Base-by-base conservation (phyloP, 2,329 filamentous ascomycete genomes). In the Erysiphe pisi region DNA sequence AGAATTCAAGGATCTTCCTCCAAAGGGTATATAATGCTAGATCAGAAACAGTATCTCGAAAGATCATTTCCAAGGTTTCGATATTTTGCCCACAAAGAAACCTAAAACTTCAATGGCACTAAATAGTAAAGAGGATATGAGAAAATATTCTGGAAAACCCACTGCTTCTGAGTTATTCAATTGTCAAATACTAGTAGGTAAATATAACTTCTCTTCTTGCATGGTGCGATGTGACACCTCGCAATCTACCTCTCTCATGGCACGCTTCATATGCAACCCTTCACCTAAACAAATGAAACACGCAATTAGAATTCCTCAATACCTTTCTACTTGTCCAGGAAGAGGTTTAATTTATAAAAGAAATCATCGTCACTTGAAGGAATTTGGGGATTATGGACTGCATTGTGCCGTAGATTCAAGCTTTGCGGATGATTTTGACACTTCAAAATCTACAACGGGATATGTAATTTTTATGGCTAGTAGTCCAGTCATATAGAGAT, bases 31-130 rank as follows among this genome's bases (percentile, higher is more conserved):
- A 1, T 71, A 9, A 71, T 71, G 28, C 36, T 47, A 40, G 68
- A 45, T 71, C 68, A 71, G 43, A 31, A 71, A 25, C 68, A 71
- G 31, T 71, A 71, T 28, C 68, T 71, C 31, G 28, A 43, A 45
- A 71, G 25, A 71, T 71, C 68, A 6, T 45, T 47, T 31, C 22
- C 22, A 47, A 36, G 28, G 47, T n/a, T 71, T 22, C 25, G 56
- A 25, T 22, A 25, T 58, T 22, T 14, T 58, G 56, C 20, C 56
- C 1, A 45, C 22, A 73, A 73, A n/a, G 11, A 9, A 28, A 20
- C 36, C 36, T n/a, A 47, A 73, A 12, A 73, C 40, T 6, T 8
- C 68, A 43, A 47, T 73, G 68, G 22, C 3, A 22, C 20, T 40
- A 28, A 73, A 40, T 47, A 22, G 31, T 40, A 73, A 73, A 22